A percentile compares a stretch with the other conserved stretches of the same genome.
Conservation (phyloP, 1,139 yeast genomes). For the Nematodospora anomalae region DNA sequence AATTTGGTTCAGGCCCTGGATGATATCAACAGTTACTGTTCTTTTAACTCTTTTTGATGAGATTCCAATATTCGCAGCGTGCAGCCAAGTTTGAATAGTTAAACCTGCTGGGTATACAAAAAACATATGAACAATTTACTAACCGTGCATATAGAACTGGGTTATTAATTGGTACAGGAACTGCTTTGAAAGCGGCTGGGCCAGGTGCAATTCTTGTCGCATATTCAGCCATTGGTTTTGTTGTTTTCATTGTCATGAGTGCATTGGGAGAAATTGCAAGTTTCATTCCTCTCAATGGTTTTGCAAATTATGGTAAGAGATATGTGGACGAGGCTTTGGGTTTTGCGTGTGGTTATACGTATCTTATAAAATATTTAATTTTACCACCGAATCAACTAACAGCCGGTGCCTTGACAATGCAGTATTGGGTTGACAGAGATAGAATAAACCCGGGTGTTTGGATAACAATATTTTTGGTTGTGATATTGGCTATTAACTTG, state of each 20-base stretch:
- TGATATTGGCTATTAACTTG: slow-evolving; percentile 52
- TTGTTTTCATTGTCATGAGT: slow-evolving; percentile 69
- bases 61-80: no score
- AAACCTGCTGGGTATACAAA: no score
- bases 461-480: slow-evolving; percentile 53
- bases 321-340: slow-evolving; percentile 72
- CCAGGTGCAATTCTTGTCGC: slow-evolving; percentile 68
- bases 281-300: slow-evolving; percentile 68
- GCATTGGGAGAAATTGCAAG: slow-evolving; percentile 79
- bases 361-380: slow-evolving; percentile 58
- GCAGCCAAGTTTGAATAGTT: no score
- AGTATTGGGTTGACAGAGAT: slow-evolving; percentile 56
- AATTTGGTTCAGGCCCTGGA: no score
- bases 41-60: no score
- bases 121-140: slow-evolving; percentile 21
- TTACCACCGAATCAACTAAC: slow-evolving; percentile 63
- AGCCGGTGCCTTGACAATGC: slow-evolving; percentile 61
- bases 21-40: no score
- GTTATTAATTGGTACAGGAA: slow-evolving; percentile 67
- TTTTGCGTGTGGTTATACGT: slow-evolving; percentile 71
- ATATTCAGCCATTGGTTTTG: slow-evolving; percentile 58
- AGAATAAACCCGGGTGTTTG: slow-evolving; percentile 57
- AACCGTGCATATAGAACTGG: slow-evolving; percentile 54
- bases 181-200: slow-evolving; percentile 63
- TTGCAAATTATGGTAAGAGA: slow-evolving; percentile 67